phyloP scores from a whole-genome alignment of 1,284 basidiomycete species.

The Erythrobasidium hasegawianum region DNA sequence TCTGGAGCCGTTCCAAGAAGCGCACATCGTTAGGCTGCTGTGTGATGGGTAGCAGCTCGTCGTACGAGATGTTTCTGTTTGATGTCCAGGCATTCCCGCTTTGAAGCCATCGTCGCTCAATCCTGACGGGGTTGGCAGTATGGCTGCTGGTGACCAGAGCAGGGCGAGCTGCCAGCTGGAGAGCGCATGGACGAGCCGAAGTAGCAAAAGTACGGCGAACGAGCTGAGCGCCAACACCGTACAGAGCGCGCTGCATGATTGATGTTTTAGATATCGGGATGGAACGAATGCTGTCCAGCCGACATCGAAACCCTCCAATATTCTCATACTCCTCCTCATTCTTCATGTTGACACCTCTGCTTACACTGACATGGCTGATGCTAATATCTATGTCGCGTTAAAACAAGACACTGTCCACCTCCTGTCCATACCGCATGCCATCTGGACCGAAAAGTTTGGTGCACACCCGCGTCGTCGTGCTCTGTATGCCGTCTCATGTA shows the following conservation, averaged over 20 bases:
- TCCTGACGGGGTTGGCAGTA: background rate
- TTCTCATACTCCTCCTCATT: too few relatives aligned
- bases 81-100: conserved; percentile 10
- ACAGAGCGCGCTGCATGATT: conserved; percentile 23
- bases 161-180: background rate
- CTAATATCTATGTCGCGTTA: too few relatives aligned
- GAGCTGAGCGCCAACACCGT: conserved; percentile 5
- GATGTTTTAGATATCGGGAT: background rate
- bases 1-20: background rate
- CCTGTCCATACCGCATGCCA: too few relatives aligned
- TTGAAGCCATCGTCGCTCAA: conserved; percentile 4
- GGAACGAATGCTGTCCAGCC: too few relatives aligned
- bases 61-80: conserved; percentile 61
- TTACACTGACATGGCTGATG: too few relatives aligned
- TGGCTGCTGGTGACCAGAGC: background rate
- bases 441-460: too few relatives aligned
- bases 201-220: conserved; percentile 17
- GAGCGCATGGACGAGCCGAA: conserved; percentile 1
- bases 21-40: conserved; percentile 70
- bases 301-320: too few relatives aligned
- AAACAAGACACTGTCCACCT: too few relatives aligned
- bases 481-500: too few relatives aligned
- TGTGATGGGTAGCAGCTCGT: conserved; percentile 77
- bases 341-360: too few relatives aligned
- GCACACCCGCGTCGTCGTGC: too few relatives aligned